phyloP scores from a whole-genome alignment of 1,284 basidiomycete species.

The Tilletia setariae region DNA sequence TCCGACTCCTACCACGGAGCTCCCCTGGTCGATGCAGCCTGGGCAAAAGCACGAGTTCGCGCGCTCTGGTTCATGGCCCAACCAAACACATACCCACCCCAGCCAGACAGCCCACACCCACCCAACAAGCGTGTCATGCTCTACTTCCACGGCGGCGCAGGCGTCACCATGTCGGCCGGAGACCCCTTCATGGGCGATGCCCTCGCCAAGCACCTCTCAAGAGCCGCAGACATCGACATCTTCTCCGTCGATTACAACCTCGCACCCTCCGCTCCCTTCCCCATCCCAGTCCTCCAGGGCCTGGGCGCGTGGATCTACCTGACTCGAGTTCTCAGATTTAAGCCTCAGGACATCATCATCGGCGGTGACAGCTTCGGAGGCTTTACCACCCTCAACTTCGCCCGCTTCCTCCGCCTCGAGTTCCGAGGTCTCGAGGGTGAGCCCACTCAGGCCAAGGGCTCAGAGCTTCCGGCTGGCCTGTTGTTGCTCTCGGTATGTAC shows the following conservation, averaged over 20 bases:
- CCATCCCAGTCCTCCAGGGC: constrained; percentile 43
- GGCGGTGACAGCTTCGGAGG: constrained; percentile 49
- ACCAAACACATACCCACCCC: constrained; percentile 27
- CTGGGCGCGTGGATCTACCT: constrained; percentile 45
- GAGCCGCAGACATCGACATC: constrained; percentile 36
- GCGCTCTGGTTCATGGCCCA: constrained; percentile 49
- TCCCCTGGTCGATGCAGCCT: constrained; percentile 43
- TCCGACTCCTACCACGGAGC: constrained; percentile 38
- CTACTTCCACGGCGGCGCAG: constrained; percentile 52
- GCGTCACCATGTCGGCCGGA: constrained; percentile 48
- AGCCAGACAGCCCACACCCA: constrained; percentile 22
- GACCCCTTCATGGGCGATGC: constrained; percentile 48
- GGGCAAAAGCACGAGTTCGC: constrained; percentile 43
- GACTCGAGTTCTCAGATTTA: constrained; percentile 40
- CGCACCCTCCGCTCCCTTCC: constrained; percentile 41
- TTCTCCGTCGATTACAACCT: constrained; percentile 52
- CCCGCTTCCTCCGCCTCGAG: constrained; percentile 45
- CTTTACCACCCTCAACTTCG: constrained; percentile 41
- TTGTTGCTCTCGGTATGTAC: constrained; percentile 33
- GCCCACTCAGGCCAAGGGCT: constrained; percentile 16
- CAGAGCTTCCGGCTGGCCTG: constrained; percentile 26
- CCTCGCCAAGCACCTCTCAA: constrained; percentile 38
- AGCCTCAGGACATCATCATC: constrained; percentile 45
- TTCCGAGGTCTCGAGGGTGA: constrained; percentile 27
- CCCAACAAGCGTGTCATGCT: constrained; percentile 37